These are phyloP conservation scores for Cladosporium sp. DNA, from an alignment of 2,329 filamentous ascomycete species.

Conservation along the genomic window DNA sequence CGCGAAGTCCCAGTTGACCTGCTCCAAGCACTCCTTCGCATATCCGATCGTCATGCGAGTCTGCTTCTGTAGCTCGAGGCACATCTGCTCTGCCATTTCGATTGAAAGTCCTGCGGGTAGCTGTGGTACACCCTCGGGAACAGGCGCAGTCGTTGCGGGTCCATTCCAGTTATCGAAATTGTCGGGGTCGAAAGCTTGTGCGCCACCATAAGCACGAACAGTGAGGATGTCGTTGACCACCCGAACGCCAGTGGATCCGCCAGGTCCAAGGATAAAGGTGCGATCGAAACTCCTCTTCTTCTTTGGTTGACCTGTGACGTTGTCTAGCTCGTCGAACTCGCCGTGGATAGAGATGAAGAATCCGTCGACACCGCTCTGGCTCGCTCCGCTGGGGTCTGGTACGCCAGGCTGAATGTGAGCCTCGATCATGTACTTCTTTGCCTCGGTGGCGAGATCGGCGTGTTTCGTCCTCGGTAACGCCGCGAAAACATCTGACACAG, in stretches of 20 bases:
- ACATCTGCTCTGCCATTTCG: conserved; percentile 56
- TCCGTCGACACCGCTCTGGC: conserved; percentile 68
- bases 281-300: conserved; percentile 73
- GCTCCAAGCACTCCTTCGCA: conserved; percentile 75
- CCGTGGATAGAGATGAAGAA: conserved; percentile 78
- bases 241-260: conserved; percentile 64
- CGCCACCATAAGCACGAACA: conserved; percentile 66
- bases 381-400: conserved; percentile 66
- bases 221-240: conserved; percentile 79
- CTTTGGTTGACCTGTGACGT: conserved; percentile 56
- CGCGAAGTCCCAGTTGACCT: conserved; percentile 78
- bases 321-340: conserved; percentile 75
- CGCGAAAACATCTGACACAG: conserved; percentile 69
- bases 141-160: conserved; percentile 20
- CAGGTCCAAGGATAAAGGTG: conserved; percentile 76
- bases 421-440: conserved; percentile 78
- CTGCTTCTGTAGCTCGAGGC: conserved; percentile 68
- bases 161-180: conserved; percentile 27
- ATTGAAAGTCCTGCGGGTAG: conserved; percentile 33
- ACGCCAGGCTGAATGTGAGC: conserved; percentile 73
- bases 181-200: conserved; percentile 52
- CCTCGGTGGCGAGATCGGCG: conserved; percentile 65
- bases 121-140: conserved; percentile 24
- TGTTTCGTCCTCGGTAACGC: conserved; percentile 72
- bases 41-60: conserved; percentile 80